phyloP scores from a whole-genome alignment of 2,329 filamentous ascomycete genomes.

The Xylaria sp. region DNA sequence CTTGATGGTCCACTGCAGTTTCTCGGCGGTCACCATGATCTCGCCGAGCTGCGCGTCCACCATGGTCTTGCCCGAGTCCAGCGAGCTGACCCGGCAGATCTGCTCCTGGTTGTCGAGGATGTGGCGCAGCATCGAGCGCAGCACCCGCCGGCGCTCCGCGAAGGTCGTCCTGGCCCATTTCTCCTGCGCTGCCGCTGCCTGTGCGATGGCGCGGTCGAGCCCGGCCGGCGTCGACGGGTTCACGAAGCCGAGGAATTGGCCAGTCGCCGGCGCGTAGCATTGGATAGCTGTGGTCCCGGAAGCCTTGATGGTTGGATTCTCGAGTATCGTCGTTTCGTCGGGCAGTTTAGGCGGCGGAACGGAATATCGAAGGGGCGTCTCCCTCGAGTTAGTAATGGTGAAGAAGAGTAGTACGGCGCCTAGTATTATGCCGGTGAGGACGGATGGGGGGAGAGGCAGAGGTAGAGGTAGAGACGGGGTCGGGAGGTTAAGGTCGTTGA shows the following conservation, averaged over 20 bases:
- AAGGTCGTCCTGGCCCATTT: conserved; percentile 85
- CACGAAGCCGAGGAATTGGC: conserved; percentile 80
- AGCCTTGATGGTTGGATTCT: conserved; percentile 71
- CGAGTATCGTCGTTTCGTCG: conserved; percentile 66
- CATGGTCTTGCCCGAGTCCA: conserved; percentile 96
- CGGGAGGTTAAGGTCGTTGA: conserved; percentile 37
- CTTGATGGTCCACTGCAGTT: conserved; percentile 91
- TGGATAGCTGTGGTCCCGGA: conserved; percentile 75
- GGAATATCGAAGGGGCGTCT: conserved; percentile 65
- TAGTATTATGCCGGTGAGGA: conserved; percentile 38
- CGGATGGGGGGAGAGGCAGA: conserved; percentile 30
- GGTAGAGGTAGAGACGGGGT: conserved; percentile 4
- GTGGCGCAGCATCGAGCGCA: conserved; percentile 83
- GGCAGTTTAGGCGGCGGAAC: conserved; percentile 72
- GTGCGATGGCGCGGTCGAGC: conserved; percentile 81
- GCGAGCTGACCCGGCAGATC: conserved; percentile 85
- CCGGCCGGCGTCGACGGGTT: conserved; percentile 80
- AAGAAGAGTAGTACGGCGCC: conserved; percentile 43
- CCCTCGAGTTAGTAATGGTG: conserved; percentile 43
- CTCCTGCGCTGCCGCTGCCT: conserved; percentile 78
- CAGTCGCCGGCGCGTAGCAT: conserved; percentile 91
- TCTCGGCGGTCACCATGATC: conserved; percentile 93
- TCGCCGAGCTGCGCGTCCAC: conserved; percentile 94
- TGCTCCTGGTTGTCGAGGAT: conserved; percentile 89
- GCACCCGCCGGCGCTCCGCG: conserved; percentile 77